Evolutionary conservation across 2,329 filamentous ascomycete species (phyloP), one percentile per base, ranked within the genome.

Genomic region (Phialophora tarda): DNA sequence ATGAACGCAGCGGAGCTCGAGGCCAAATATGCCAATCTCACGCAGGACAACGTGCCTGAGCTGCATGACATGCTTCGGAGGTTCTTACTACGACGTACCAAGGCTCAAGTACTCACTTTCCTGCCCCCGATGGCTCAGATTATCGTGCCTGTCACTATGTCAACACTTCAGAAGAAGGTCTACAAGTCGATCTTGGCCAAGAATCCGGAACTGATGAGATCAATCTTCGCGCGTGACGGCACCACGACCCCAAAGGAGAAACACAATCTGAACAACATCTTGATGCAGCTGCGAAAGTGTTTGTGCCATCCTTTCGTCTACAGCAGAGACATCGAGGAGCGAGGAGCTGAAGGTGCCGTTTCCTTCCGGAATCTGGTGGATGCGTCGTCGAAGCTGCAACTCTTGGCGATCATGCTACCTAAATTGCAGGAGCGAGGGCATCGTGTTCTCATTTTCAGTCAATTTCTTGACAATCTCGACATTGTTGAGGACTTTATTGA

Each of bases 251-350:
- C 92, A 58, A 91, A 89, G 73, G 93, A 98, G 66, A 86, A 90
- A 5, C 89, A 91, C 50, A 94, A 88, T 69, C 80, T 98, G 64
- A 97, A 90, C 83, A 99, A 99, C 73, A 97, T 99, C 47, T 79
- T 99, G 51, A 92, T 97, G 86, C 95, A 99, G 77, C 84, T 99
- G 21, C 88, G 95, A 21, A 98, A 97, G 77, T 96, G 92, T 71
- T 83, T 99, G 1, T 97, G 94, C 71, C 96, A 99, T 78, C 95
- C 96, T 0, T 99, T 98, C 75, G 88, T 98, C 58, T 99, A 97
- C 82, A 97, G 89, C 74, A 84, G 87, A 48, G 89, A 91, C 24
- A 95, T 99, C 65, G 96, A 99, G 78, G 95, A 99, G 77, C 87
- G 88, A 56, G 82, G 88, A 1, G 83, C 89, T 62, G 77, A 85